phyloP scores from a whole-genome alignment of 805 yeast species.

The Candida railenensis region DNA sequence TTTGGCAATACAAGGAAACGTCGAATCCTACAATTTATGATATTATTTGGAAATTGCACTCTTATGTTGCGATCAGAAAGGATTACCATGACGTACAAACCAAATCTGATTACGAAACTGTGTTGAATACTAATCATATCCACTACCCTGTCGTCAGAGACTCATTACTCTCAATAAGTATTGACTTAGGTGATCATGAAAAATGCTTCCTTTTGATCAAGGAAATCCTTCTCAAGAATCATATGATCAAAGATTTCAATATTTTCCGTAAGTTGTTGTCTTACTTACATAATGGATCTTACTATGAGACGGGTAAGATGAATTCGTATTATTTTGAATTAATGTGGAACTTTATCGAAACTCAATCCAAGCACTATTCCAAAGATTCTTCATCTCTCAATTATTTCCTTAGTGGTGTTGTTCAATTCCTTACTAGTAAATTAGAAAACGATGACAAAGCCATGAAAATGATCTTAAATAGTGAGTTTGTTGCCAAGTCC shows the following conservation, averaged over 20 bases:
- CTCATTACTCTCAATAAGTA: conserved; percentile 26
- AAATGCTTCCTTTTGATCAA: conserved; percentile 35
- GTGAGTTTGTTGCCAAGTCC: conserved; percentile 25
- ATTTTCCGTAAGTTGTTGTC: conserved; percentile 27
- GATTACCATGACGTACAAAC: conserved; percentile 23
- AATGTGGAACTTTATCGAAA: conserved; percentile 33
- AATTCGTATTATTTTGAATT: conserved; percentile 29
- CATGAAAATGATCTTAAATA: conserved; percentile 22
- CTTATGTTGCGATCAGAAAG: conserved; percentile 33
- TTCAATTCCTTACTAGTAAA: conserved; percentile 19
- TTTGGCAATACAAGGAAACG: conserved; percentile 15
- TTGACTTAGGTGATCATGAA: conserved; percentile 34
- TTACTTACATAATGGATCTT: conserved; percentile 27
- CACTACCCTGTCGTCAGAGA: conserved; percentile 17
- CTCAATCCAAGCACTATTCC: conserved; percentile 26
- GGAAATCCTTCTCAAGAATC: conserved; percentile 31
- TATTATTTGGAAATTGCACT: conserved; percentile 30
- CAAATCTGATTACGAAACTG: neutral
- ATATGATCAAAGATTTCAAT: conserved; percentile 26
- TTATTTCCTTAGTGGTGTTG: conserved; percentile 30
- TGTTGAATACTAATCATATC: neutral
- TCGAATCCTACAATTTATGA: conserved; percentile 12
- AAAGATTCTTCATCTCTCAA: conserved; percentile 17
- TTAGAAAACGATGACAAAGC: conserved; percentile 6
- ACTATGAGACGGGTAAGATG: conserved; percentile 14